Conservation (phyloP, 352 stramenopile species). For the Phytophthora tentaculata region DNA sequence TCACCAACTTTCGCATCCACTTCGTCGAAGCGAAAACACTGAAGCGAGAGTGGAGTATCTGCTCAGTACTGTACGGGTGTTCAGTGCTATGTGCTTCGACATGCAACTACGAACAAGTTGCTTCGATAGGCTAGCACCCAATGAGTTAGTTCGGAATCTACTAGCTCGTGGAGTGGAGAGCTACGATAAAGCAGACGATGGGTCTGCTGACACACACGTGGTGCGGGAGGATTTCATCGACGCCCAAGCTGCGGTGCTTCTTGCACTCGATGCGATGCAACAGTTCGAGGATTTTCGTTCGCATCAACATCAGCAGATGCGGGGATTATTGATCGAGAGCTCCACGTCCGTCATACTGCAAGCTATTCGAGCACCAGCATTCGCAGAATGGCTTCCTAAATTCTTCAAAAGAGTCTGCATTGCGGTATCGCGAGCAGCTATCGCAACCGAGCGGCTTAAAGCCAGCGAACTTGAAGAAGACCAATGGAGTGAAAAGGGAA, state of each 20-base stretch:
- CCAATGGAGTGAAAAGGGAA: background rate
- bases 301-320: slow-evolving; percentile 32
- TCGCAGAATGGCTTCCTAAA: slow-evolving; percentile 41
- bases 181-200: slow-evolving; percentile 8
- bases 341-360: slow-evolving; percentile 34
- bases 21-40: slow-evolving; percentile 3
- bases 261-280: slow-evolving; percentile 53
- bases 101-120: slow-evolving; percentile 28
- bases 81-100: slow-evolving; percentile 37
- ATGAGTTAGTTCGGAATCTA: slow-evolving; percentile 26
- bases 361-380: slow-evolving; percentile 24
- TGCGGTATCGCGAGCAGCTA: slow-evolving; percentile 32
- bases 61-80: slow-evolving; percentile 19
- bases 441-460: slow-evolving; percentile 26
- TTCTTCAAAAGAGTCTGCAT: slow-evolving; percentile 58
- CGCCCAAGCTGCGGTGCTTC: slow-evolving; percentile 48
- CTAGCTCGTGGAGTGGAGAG: slow-evolving; percentile 29
- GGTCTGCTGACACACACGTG: slow-evolving; percentile 3
- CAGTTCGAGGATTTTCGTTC: slow-evolving; percentile 33
- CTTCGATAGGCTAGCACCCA: slow-evolving; percentile 19
- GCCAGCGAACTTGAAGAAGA: background rate
- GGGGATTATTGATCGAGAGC: slow-evolving; percentile 28
- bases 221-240: slow-evolving; percentile 54
- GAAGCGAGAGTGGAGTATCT: slow-evolving; percentile 22
- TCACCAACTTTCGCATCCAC: slow-evolving; percentile 34